Percentiles rank a stretch among this genome's conserved stretches.
Conservation (phyloP, 495 filamentous ascomycete species). For the Podospora appendiculata region DNA sequence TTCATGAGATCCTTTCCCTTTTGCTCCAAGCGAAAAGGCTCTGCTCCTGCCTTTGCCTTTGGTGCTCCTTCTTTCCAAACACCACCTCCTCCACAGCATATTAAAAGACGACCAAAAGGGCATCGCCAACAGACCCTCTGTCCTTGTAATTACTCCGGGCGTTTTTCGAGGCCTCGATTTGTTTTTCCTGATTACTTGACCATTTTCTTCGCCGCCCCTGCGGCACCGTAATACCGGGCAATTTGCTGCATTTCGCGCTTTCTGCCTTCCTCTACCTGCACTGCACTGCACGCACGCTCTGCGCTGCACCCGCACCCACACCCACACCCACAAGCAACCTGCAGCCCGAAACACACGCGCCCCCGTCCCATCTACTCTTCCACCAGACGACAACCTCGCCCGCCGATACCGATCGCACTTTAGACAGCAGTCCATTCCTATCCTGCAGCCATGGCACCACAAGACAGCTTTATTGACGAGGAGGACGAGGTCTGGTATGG, state of each 20-base stretch:
- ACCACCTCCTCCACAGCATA: not conserved
- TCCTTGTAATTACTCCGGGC: constrained; percentile 19
- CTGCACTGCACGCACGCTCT: not conserved
- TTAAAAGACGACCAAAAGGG: constrained; percentile 1
- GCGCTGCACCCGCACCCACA: not conserved
- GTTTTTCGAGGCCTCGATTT: constrained; percentile 12
- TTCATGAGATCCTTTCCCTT: constrained; percentile 8
- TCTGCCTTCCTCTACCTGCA: not conserved
- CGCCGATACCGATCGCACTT: not conserved
- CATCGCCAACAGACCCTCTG: constrained; percentile 8
- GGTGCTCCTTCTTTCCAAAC: constrained; percentile 15
- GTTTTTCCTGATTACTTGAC: constrained; percentile 6
- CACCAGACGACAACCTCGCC: not conserved
- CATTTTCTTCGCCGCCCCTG: not conserved
- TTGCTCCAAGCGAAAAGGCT: constrained; percentile 21
- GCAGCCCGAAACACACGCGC: not conserved
- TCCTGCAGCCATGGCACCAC: constrained; percentile 56
- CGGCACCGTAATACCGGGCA: constrained; percentile 13
- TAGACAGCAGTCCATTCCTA: not conserved
- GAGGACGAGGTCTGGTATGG: constrained; percentile 86
- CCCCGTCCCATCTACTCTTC: not conserved
- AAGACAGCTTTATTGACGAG: constrained; percentile 96
- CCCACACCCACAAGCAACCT: not conserved
- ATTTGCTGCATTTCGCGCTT: not conserved
- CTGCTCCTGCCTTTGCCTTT: constrained; percentile 16